Evolutionary conservation across 2,329 filamentous ascomycete genomes (phyloP).

Genomic region (Diaporthe ampelina): DNA sequence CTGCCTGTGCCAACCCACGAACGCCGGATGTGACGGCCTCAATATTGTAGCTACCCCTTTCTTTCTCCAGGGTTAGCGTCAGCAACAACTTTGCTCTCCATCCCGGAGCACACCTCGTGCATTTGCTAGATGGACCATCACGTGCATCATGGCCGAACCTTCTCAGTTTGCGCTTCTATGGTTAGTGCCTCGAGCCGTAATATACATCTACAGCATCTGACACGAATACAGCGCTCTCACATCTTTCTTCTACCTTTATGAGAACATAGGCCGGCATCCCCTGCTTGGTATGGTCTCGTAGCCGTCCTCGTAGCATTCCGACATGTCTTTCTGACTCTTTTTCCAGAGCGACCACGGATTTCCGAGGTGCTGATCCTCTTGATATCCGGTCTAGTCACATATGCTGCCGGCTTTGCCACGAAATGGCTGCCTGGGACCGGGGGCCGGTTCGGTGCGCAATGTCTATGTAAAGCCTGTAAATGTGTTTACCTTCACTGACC

Average conservation of each 20-base stretch:
- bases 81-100: neutral
- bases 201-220: neutral
- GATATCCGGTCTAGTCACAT: conserved; percentile 58
- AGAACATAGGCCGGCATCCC: conserved; percentile 59
- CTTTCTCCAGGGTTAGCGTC: conserved; percentile 25
- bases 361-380: conserved; percentile 63
- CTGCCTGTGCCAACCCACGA: neutral
- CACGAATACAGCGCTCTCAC: conserved; percentile 28
- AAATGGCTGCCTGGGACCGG: conserved; percentile 62
- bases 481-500: neutral
- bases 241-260: conserved; percentile 37
- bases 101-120: neutral
- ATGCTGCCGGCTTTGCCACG: conserved; percentile 57
- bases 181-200: neutral
- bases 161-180: conserved; percentile 38
- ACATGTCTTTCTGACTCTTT: neutral
- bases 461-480: neutral
- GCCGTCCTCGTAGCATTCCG: neutral
- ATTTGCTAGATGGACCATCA: conserved; percentile 21
- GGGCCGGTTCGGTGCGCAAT: conserved; percentile 58
- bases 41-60: conserved; percentile 4
- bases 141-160: conserved; percentile 27
- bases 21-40: conserved; percentile 22
- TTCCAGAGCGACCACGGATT: conserved; percentile 61
- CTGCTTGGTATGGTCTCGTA: conserved; percentile 57